Conservation (phyloP, 2,329 filamentous ascomycete genomes). For the Tolypocladium pustulatum region DNA sequence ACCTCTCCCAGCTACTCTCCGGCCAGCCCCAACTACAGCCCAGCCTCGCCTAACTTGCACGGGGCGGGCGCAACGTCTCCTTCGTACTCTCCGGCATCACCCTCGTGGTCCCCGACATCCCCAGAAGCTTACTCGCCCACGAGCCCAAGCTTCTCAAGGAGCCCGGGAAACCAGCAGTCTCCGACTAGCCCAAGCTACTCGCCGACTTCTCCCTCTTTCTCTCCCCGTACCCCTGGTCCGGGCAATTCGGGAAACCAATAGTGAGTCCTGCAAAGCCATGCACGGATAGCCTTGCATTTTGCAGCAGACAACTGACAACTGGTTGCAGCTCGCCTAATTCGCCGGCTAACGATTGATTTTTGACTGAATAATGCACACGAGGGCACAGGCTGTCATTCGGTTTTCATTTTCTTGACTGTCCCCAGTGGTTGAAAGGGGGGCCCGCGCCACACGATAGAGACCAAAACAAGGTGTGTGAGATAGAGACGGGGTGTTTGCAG, state of each 20-base stretch:
- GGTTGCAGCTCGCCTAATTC: constrained; percentile 31
- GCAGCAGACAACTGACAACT: background rate
- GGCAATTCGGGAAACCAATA: constrained; percentile 32
- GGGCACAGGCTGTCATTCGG: constrained; percentile 18
- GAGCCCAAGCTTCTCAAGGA: constrained; percentile 48
- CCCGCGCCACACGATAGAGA: constrained; percentile 1
- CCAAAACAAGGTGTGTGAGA: constrained; percentile 1
- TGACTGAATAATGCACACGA: constrained; percentile 21
- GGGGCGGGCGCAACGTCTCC: constrained; percentile 38
- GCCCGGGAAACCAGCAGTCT: constrained; percentile 43
- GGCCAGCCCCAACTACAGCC: constrained; percentile 61
- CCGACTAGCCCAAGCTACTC: constrained; percentile 65
- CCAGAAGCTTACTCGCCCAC: constrained; percentile 53
- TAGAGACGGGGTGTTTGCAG: background rate
- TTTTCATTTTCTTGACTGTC: constrained; percentile 10
- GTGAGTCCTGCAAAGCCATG: constrained; percentile 13
- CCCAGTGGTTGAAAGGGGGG: background rate
- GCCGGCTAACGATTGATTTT: constrained; percentile 28
- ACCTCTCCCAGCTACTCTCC: constrained; percentile 65
- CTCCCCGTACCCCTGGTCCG: constrained; percentile 33
- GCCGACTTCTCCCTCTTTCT: constrained; percentile 43
- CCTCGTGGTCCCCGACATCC: constrained; percentile 70
- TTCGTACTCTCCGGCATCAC: constrained; percentile 60
- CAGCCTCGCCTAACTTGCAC: constrained; percentile 49
- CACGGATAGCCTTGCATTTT: background rate